phyloP scores from a whole-genome alignment of 148 eudicot species.

The Rhododendron henanense region DNA sequence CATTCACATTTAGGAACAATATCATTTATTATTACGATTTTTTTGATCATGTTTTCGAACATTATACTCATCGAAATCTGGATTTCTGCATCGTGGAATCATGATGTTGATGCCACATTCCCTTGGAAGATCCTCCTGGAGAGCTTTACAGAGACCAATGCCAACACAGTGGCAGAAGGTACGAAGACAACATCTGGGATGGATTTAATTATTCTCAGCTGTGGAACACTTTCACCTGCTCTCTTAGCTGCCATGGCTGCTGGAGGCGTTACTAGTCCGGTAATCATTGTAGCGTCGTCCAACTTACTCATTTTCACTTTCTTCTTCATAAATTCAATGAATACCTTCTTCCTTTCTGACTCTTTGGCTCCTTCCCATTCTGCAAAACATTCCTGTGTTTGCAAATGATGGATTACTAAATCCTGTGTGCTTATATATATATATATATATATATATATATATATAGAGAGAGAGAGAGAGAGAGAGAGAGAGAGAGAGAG shows the following conservation, averaged over 20 bases:
- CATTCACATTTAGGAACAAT: neutral
- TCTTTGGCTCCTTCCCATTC: slow-evolving; percentile 36
- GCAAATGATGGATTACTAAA: neutral
- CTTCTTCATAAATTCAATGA: slow-evolving; percentile 53
- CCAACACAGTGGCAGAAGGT: slow-evolving; percentile 72
- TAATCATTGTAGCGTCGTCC: slow-evolving; percentile 53
- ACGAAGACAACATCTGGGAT: slow-evolving; percentile 85
- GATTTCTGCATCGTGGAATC: neutral
- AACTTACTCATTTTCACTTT: slow-evolving; percentile 46
- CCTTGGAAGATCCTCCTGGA: slow-evolving; percentile 48
- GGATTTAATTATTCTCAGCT: slow-evolving; percentile 58
- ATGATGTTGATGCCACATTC: slow-evolving; percentile 31
- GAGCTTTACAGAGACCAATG: slow-evolving; percentile 69
- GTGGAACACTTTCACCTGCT: slow-evolving; percentile 74
- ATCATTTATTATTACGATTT: neutral
- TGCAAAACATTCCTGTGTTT: slow-evolving; percentile 36
- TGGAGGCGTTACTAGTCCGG: slow-evolving; percentile 86
- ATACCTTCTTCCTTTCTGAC: slow-evolving; percentile 38
- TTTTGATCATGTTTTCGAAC: neutral
- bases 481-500: neutral
- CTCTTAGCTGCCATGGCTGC: slow-evolving; percentile 93
- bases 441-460: no score
- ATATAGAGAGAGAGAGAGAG: neutral
- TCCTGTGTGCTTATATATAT: neutral
- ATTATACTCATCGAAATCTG: neutral